A percentile compares a stretch with the other conserved stretches of the same genome.
These are phyloP conservation scores for Cornus kousa DNA, from an alignment of 148 eudicot genomes.

Conservation along the genomic window DNA sequence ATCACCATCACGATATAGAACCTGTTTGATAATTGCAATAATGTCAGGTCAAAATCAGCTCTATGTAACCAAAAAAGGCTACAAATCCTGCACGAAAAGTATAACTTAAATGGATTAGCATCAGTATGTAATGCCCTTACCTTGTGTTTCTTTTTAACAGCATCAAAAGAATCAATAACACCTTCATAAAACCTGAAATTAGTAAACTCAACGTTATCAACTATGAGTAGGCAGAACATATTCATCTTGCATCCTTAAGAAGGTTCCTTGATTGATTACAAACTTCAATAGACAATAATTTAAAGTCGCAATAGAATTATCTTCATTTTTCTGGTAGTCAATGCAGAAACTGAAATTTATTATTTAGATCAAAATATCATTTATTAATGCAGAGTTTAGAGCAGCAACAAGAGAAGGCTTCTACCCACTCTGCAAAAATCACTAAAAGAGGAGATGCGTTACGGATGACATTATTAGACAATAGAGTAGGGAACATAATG, in stretches of 20 bases:
- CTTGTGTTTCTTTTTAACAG: slow-evolving; percentile 55
- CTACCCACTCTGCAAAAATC: not conserved
- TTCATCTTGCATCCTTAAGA: not conserved
- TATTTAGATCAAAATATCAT: too few species aligned
- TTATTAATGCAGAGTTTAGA: too few species aligned
- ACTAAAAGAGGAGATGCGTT: not conserved
- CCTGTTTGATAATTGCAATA: slow-evolving; percentile 27
- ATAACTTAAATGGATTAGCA: not conserved
- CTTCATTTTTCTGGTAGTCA: too few species aligned
- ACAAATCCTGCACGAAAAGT: not conserved
- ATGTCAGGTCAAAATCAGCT: not conserved
- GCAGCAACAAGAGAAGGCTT: not conserved
- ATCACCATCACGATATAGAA: slow-evolving; percentile 69
- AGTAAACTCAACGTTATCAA: not conserved
- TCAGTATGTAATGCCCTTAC: slow-evolving; percentile 27
- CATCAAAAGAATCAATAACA: slow-evolving; percentile 45
- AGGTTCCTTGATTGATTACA: not conserved
- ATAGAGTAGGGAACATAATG: not conserved
- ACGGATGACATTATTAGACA: not conserved
- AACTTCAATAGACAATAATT: not conserved
- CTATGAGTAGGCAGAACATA: not conserved
- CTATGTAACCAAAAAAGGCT: not conserved
- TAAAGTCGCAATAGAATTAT: too few species aligned
- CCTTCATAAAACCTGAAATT: slow-evolving; percentile 75
- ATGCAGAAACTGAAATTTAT: too few species aligned